Conservation (phyloP, 768 basidiomycete genomes). For the Russula olivacea region DNA sequence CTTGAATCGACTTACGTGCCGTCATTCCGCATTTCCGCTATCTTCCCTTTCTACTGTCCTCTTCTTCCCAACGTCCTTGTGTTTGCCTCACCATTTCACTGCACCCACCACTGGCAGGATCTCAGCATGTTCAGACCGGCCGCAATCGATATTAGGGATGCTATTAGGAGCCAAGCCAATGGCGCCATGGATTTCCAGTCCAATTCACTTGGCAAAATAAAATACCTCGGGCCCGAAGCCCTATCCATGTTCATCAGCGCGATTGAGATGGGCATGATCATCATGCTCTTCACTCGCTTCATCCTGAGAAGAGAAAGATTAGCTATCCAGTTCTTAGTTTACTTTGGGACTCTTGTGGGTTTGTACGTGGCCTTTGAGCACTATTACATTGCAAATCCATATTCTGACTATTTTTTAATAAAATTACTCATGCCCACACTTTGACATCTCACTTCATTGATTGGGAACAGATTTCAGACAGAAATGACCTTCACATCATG, state of each 20-base stretch:
- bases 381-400: too few species aligned
- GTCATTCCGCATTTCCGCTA: neutral
- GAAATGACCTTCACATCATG: constrained; percentile 23
- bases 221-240: constrained; percentile 28
- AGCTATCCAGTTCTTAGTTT: constrained; percentile 25
- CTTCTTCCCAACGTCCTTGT: too few species aligned
- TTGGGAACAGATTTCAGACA: constrained; percentile 25
- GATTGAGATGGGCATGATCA: constrained; percentile 27
- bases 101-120: too few species aligned
- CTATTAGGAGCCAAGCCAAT: too few species aligned
- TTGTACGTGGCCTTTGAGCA: constrained; percentile 23
- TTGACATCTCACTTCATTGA: neutral
- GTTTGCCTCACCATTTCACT: neutral
- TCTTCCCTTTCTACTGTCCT: too few species aligned
- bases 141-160: neutral
- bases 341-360: constrained; percentile 26
- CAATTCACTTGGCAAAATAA: too few species aligned
- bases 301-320: constrained; percentile 21
- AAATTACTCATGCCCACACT: neutral
- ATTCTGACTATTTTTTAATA: neutral
- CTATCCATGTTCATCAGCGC: constrained; percentile 26
- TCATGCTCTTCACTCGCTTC: constrained; percentile 28
- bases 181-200: neutral
- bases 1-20: neutral
- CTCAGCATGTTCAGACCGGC: neutral